Percentiles rank a stretch among this genome's conserved stretches.
phyloP scores from a whole-genome alignment of 352 stramenopile genomes.

The Phytophthora parvispora region DNA sequence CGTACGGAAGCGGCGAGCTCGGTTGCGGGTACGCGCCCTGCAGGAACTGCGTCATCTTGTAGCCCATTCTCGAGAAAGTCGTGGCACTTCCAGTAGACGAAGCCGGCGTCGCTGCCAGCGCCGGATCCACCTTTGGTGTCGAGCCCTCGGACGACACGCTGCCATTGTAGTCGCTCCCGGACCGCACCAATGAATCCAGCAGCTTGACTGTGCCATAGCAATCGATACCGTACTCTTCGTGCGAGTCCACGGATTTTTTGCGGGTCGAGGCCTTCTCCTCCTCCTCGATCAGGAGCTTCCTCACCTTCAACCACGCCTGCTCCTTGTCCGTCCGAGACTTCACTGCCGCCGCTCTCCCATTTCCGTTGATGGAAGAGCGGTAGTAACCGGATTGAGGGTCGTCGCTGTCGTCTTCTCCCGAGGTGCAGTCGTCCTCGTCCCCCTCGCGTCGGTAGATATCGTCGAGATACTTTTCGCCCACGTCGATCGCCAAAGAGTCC shows the following conservation, averaged over 20 bases:
- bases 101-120: neutral
- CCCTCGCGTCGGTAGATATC: constrained; percentile 66
- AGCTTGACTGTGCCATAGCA: constrained; percentile 37
- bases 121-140: neutral
- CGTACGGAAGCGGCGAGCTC: neutral
- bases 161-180: neutral
- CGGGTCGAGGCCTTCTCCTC: constrained; percentile 36
- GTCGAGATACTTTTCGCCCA: constrained; percentile 70
- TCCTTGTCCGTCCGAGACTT: constrained; percentile 32
- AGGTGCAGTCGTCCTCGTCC: constrained; percentile 4
- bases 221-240: constrained; percentile 24
- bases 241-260: neutral
- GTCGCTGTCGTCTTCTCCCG: neutral
- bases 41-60: constrained; percentile 16
- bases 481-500: constrained; percentile 70
- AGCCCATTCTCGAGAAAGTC: constrained; percentile 16
- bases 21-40: neutral
- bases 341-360: neutral
- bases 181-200: constrained; percentile 40
- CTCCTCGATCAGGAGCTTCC: constrained; percentile 37
- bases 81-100: neutral
- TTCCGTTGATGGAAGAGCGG: neutral
- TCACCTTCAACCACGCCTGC: constrained; percentile 44
- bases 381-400: constrained; percentile 21
- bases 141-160: neutral